Conservation (phyloP, 441 rosid species). For the Omphalea diandra region DNA sequence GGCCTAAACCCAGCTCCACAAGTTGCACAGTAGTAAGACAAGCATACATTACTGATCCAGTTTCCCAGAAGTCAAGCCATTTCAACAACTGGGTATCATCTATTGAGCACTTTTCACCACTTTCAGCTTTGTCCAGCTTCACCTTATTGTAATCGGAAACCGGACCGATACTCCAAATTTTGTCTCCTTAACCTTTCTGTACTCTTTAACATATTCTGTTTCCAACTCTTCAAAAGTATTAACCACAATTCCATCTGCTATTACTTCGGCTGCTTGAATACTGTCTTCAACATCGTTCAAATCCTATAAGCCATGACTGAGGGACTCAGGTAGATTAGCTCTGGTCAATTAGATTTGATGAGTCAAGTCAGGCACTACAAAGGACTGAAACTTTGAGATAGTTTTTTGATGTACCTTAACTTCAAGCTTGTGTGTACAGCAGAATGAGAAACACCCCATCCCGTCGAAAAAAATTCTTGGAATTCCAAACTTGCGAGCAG, state of each 20-base stretch:
- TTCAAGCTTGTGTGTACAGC: slow-evolving; percentile 28
- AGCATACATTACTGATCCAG: slow-evolving; percentile 39
- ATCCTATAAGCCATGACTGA: slow-evolving; percentile 18
- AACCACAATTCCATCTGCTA: slow-evolving; percentile 34
- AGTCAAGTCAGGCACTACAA: slow-evolving; percentile 49
- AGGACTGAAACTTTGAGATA: slow-evolving; percentile 32
- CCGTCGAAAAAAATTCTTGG: slow-evolving; percentile 45
- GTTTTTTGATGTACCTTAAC: slow-evolving; percentile 10
- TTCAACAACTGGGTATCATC: slow-evolving; percentile 23
- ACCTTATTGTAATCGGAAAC: slow-evolving; percentile 37
- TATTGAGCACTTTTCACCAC: slow-evolving; percentile 29
- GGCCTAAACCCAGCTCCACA: slow-evolving; percentile 43
- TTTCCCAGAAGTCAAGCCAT: slow-evolving; percentile 38
- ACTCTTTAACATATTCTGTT: slow-evolving; percentile 28
- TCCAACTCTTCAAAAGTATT: slow-evolving; percentile 53
- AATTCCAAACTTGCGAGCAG: slow-evolving; percentile 38
- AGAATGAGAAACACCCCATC: slow-evolving; percentile 36
- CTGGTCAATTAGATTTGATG: slow-evolving; percentile 39
- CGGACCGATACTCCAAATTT: slow-evolving; percentile 49
- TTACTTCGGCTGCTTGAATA: slow-evolving; percentile 20
- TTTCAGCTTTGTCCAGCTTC: slow-evolving; percentile 30
- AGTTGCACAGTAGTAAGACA: slow-evolving; percentile 36
- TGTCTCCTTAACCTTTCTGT: slow-evolving; percentile 22
- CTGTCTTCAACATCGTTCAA: slow-evolving; percentile 25
- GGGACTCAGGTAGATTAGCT: slow-evolving; percentile 31